Evolutionary conservation across 805 yeast species (phyloP), one percentile per base, ranked within the genome.

Genomic region (Monosporozyma servazzii): DNA sequence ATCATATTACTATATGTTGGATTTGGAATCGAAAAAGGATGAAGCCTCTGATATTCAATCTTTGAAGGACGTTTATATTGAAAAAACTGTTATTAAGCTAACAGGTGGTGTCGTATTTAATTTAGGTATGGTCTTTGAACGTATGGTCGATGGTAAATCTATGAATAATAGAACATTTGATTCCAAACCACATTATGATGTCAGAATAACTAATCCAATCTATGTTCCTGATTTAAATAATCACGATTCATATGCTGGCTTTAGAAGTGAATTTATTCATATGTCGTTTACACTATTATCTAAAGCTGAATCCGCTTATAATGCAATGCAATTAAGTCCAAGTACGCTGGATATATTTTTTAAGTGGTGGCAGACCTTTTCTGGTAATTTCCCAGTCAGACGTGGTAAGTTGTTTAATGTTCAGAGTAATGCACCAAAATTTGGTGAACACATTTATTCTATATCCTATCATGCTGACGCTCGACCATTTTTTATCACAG

Each of bases 321-420:
- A 90, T 67, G 74, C 89, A 1, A 75, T 86, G 45, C 95, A 90
- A 63, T 68, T 91, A 49, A 75, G 89, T 2, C 96, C 96, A 1
- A 72, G 71, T 4, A 76, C 82, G 0, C 74, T 91, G 57, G 63
- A 70, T 7, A 85, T 81, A 53, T 89, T 93, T 69, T 81, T 80
- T 60, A 63, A 67, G 4, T 93, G 98, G 98, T 90, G 96, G 96
- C 68, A 70, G 33, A 76, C 86, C 56, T 91, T 91, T 66, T 77
- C 84, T n/a, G 84, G 91, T 25, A 82, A 84, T 51, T 71, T 90
- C 20, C 96, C 98, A 0, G 77, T 88, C 15, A 76, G 95, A 48
- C 75, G 78, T 45, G 97, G 98, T 0, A 66, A 69, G 1, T 62
- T 93, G 23, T 91, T 88, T 71, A 81, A 80, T 0, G 78, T 78